phyloP scores from a whole-genome alignment of 768 basidiomycete genomes.

The Epithele typhae region DNA sequence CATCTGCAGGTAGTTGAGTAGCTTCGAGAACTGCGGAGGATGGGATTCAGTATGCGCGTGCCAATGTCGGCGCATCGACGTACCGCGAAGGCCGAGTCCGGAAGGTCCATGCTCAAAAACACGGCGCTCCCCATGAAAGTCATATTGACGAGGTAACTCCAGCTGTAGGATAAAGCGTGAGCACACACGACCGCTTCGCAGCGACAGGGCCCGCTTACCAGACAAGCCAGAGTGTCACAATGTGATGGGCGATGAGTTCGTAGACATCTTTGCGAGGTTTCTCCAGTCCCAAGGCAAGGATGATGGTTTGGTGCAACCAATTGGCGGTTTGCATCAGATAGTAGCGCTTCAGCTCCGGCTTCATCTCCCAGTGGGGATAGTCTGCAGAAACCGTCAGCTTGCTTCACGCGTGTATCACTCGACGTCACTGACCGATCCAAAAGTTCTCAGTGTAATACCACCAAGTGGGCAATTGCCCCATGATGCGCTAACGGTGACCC shows the following conservation, averaged over 20 bases:
- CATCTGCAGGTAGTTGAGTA: constrained; percentile 81
- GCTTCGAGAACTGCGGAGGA: constrained; percentile 55
- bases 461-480: constrained; percentile 75
- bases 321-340: constrained; percentile 92
- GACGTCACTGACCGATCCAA: constrained; percentile 63
- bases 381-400: constrained; percentile 48
- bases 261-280: constrained; percentile 90
- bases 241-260: constrained; percentile 86
- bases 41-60: neutral
- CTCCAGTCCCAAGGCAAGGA: constrained; percentile 81
- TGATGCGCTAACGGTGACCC: constrained; percentile 55
- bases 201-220: constrained; percentile 47
- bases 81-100: constrained; percentile 84
- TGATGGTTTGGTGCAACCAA: constrained; percentile 91
- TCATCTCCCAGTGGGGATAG: constrained; percentile 90
- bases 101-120: constrained; percentile 96
- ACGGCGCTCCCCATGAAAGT: constrained; percentile 89
- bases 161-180: constrained; percentile 38
- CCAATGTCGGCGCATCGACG: constrained; percentile 19
- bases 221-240: constrained; percentile 93
- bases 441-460: constrained; percentile 84
- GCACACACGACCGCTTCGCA: no score
- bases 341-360: constrained; percentile 79
- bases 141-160: constrained; percentile 79
- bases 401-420: neutral